A percentile compares a stretch with the other conserved stretches of the same genome.
Evolutionary conservation across 2,329 filamentous ascomycete species (phyloP).

Genomic region (Aspergillus eucalypticola): DNA sequence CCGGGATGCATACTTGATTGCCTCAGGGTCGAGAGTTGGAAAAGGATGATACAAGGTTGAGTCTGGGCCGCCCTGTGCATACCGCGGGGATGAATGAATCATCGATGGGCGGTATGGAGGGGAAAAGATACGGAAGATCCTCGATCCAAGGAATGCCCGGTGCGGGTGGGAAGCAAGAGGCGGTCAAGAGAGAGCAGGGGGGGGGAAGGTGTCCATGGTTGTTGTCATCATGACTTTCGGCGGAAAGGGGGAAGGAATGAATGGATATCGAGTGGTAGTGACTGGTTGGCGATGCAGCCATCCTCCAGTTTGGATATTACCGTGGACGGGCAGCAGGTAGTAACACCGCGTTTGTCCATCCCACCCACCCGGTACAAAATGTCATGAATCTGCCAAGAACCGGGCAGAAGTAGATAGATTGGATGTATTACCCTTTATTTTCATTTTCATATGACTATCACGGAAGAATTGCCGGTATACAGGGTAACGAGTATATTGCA

Average conservation of each 20-base stretch:
- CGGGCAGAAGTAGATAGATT: background rate
- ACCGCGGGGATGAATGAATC: conserved; percentile 5
- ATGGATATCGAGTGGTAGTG: too few relatives aligned
- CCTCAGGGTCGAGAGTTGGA: background rate
- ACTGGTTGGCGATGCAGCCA: conserved; percentile 2
- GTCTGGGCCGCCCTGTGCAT: background rate
- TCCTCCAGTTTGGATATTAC: background rate
- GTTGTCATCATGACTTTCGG: conserved; percentile 22
- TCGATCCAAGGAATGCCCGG: background rate
- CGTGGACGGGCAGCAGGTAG: too few relatives aligned
- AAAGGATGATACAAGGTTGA: background rate
- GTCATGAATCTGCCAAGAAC: background rate
- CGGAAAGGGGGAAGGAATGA: background rate
- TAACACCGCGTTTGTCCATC: background rate
- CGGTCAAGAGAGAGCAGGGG: conserved; percentile 20
- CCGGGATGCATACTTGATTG: conserved; percentile 10
- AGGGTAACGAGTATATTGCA: background rate
- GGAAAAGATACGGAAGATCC: background rate
- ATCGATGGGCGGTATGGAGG: background rate
- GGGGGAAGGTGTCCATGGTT: background rate
- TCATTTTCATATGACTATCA: too few relatives aligned
- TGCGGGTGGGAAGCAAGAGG: conserved; percentile 15
- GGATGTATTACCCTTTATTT: background rate
- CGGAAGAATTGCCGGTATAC: too few relatives aligned
- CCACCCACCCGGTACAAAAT: background rate